A percentile compares a stretch with the other conserved stretches of the same genome.
Conservation (phyloP, 164 flowering plant genomes). For the Vitis vinifera region ASM3070453v1 NC_081822.1:6759001-6759500, state of each 20-base stretch:
- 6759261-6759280: background rate
- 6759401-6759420: background rate
- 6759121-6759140: constrained; percentile 13
- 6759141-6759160: background rate
- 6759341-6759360: background rate
- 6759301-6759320: background rate
- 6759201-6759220: background rate
- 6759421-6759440: background rate
- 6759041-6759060: constrained; percentile 34
- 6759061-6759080: constrained; percentile 38
- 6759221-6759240: background rate
- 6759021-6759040: constrained; percentile 48
- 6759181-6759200: background rate
- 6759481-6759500: too few species aligned
- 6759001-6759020: background rate
- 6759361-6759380: background rate
- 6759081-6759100: constrained; percentile 35
- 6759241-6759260: background rate
- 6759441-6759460: too few species aligned
- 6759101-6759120: constrained; percentile 33
- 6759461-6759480: too few species aligned
- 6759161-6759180: background rate
- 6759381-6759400: too few species aligned
- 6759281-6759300: background rate
- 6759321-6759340: background rate